These are phyloP conservation scores for Cinnamomum micranthum DNA, from an alignment of 164 flowering plant genomes.

Conservation along the genomic window DNA sequence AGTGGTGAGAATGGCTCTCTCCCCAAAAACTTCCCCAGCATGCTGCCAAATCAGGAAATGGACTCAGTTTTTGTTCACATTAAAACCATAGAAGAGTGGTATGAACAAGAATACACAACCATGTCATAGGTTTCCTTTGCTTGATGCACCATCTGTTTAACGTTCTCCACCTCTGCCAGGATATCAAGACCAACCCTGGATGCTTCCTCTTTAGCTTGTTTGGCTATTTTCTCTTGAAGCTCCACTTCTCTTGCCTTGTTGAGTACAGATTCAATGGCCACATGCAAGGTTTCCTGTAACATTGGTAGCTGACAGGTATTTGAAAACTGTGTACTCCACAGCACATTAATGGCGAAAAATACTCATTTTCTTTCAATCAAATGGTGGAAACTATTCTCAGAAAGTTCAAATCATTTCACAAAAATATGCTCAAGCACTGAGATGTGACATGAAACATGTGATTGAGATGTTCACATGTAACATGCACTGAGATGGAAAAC, in stretches of 20 bases:
- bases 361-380: too few species aligned
- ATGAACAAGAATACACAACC: slow-evolving; percentile 34
- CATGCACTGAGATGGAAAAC: too few species aligned
- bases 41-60: slow-evolving; percentile 39
- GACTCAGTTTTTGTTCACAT: background rate
- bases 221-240: slow-evolving; percentile 54
- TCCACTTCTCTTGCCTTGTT: slow-evolving; percentile 65
- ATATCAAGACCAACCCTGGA: slow-evolving; percentile 45
- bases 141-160: slow-evolving; percentile 54
- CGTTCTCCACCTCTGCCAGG: slow-evolving; percentile 53
- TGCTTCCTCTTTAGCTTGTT: slow-evolving; percentile 60
- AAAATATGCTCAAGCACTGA: too few species aligned
- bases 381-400: too few species aligned
- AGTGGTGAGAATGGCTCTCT: slow-evolving; percentile 78
- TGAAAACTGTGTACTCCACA: too few species aligned
- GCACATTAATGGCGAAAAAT: too few species aligned
- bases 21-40: slow-evolving; percentile 91
- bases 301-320: too few species aligned
- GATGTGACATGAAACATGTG: too few species aligned
- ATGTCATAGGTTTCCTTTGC: slow-evolving; percentile 79
- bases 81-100: background rate
- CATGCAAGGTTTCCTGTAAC: slow-evolving; percentile 61
- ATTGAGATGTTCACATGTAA: too few species aligned
- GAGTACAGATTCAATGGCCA: slow-evolving; percentile 52
- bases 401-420: too few species aligned